These are phyloP conservation scores for Solanum sejunctum DNA, from an alignment of 257 asterid genomes.

Conservation along the genomic window DNA sequence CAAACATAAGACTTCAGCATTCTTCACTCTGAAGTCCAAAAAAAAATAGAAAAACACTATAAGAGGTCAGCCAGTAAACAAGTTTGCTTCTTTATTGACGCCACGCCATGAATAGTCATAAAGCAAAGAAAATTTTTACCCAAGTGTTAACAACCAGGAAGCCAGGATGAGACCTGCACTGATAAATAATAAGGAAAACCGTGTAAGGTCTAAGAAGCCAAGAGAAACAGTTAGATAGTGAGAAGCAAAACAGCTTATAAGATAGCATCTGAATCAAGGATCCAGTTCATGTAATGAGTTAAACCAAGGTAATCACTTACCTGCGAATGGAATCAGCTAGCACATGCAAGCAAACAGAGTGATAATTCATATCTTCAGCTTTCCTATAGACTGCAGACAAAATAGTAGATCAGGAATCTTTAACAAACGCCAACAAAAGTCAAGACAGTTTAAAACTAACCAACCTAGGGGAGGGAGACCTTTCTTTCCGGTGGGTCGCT, in stretches of 20 bases:
- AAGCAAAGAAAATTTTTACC: conserved; percentile 40
- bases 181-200: conserved; percentile 28
- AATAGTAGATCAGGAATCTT: not conserved
- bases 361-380: conserved; percentile 97
- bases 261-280: not conserved
- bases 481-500: too few relatives aligned
- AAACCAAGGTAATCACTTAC: conserved; percentile 17
- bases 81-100: not conserved
- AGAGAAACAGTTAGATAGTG: not conserved
- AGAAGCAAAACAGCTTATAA: not conserved
- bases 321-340: conserved; percentile 96
- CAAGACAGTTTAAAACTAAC: not conserved
- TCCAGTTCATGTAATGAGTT: not conserved
- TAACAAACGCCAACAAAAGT: not conserved
- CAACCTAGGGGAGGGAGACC: too few relatives aligned
- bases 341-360: conserved; percentile 89
- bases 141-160: conserved; percentile 90
- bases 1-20: conserved; percentile 92
- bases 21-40: conserved; percentile 43
- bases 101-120: not conserved
- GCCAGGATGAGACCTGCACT: conserved; percentile 97
- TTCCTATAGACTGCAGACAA: conserved; percentile 63
- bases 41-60: not conserved
- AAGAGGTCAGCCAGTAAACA: not conserved
- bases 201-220: conserved; percentile 14